These are phyloP conservation scores for Periconia sp. DNA, from an alignment of 2,329 filamentous ascomycete genomes.

Conservation along the genomic window DNA sequence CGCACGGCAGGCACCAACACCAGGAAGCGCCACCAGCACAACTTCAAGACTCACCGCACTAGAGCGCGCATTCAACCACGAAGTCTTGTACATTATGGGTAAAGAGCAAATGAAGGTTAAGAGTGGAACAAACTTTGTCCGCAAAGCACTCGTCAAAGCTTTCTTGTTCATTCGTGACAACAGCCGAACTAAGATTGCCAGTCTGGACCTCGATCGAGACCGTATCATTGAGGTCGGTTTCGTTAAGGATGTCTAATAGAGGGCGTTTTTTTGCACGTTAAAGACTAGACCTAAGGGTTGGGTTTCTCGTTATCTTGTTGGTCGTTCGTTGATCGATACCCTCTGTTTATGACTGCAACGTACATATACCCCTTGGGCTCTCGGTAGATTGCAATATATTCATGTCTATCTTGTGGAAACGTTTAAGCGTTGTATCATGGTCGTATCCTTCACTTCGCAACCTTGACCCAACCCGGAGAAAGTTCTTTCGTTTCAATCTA, in stretches of 20 bases:
- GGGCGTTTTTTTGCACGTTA: too few species aligned
- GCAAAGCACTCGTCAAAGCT: constrained; percentile 52
- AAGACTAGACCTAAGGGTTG: too few species aligned
- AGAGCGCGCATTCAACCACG: constrained; percentile 48
- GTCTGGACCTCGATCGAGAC: constrained; percentile 61
- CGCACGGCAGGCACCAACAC: constrained; percentile 9
- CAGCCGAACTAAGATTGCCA: constrained; percentile 66
- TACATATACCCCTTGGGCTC: background rate
- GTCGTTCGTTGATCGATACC: background rate
- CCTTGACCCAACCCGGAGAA: too few species aligned
- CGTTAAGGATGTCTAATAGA: constrained; percentile 63
- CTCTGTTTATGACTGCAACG: background rate
- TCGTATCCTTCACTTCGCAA: too few species aligned
- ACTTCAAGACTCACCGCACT: constrained; percentile 37
- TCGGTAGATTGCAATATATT: background rate
- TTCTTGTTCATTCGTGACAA: constrained; percentile 70
- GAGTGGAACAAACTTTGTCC: constrained; percentile 44
- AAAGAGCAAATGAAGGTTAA: constrained; percentile 52
- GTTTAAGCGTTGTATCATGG: too few species aligned
- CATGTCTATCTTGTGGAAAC: background rate
- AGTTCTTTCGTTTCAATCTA: too few species aligned
- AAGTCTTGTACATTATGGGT: constrained; percentile 58
- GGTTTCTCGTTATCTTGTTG: too few species aligned
- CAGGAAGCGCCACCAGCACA: constrained; percentile 22
- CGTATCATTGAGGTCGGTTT: constrained; percentile 69